These are phyloP conservation scores for Dipteronia sinensis DNA, from an alignment of 345 rosid species.

Conservation along the genomic window DNA sequence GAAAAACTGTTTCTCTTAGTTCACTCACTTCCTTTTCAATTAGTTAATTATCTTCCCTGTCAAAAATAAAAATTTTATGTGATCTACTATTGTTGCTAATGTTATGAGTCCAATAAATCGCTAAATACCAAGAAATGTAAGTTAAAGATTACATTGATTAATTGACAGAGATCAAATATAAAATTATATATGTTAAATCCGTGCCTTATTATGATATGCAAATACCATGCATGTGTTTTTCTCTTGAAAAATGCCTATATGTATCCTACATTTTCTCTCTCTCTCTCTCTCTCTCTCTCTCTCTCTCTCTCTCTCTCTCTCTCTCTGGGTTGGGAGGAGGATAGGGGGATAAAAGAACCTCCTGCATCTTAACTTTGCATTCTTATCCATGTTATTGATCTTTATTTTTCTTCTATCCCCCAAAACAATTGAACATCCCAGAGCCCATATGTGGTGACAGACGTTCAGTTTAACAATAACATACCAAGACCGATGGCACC, in stretches of 20 bases:
- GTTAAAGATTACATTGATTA: background rate
- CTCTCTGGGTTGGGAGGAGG: too few relatives aligned
- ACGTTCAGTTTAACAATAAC: slow-evolving; percentile 33
- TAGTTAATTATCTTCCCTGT: background rate
- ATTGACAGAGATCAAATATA: background rate
- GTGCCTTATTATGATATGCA: background rate
- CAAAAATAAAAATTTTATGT: background rate
- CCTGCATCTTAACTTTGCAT: background rate
- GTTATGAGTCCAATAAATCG: background rate
- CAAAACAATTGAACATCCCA: slow-evolving; percentile 25
- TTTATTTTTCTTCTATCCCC: background rate
- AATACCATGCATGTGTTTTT: background rate
- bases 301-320: too few relatives aligned
- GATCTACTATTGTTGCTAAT: background rate
- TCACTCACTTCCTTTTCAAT: background rate
- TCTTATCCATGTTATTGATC: background rate
- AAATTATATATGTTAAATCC: background rate
- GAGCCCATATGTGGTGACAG: slow-evolving; percentile 77
- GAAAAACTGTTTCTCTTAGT: background rate
- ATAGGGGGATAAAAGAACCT: background rate
- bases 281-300: too few relatives aligned
- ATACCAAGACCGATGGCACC: slow-evolving; percentile 77
- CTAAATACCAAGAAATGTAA: background rate
- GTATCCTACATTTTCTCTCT: too few relatives aligned
- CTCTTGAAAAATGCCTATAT: background rate